Evolutionary conservation across 805 yeast species (phyloP).

Genomic region (Wickerhamomyces silvicola): DNA sequence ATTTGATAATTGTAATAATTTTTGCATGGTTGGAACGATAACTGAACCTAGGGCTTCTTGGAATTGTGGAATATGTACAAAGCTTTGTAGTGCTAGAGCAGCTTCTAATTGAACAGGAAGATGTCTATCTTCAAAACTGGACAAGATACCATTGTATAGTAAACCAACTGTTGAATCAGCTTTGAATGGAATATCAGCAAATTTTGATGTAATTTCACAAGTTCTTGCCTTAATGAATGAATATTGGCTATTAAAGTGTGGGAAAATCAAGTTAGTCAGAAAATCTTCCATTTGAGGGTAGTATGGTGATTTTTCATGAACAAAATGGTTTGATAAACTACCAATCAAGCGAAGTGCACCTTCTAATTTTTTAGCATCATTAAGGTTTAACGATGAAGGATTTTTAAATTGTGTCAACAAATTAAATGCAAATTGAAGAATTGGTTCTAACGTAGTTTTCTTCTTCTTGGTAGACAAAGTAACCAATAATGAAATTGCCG

Average conservation of each 20-base stretch:
- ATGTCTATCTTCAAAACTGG: slow-evolving; percentile 33
- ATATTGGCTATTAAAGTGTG: slow-evolving; percentile 55
- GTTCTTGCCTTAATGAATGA: slow-evolving; percentile 74
- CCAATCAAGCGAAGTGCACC: slow-evolving; percentile 78
- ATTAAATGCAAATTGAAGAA: slow-evolving; percentile 52
- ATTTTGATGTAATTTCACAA: slow-evolving; percentile 57
- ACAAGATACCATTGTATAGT: slow-evolving; percentile 41
- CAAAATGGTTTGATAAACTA: slow-evolving; percentile 54
- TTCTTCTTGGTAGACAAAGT: slow-evolving; percentile 68
- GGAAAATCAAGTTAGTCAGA: slow-evolving; percentile 56
- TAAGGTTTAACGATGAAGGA: slow-evolving; percentile 28
- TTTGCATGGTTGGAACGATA: slow-evolving; percentile 79
- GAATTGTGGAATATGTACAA: slow-evolving; percentile 57
- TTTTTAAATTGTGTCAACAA: slow-evolving; percentile 34
- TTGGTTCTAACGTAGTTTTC: slow-evolving; percentile 50
- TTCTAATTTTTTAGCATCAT: slow-evolving; percentile 62
- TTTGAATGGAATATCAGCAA: slow-evolving; percentile 53
- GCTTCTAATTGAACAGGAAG: slow-evolving; percentile 80
- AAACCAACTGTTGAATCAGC: slow-evolving; percentile 29
- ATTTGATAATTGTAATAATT: slow-evolving; percentile 64
- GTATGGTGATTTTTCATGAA: slow-evolving; percentile 50
- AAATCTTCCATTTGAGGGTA: slow-evolving; percentile 62
- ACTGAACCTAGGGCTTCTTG: slow-evolving; percentile 60
- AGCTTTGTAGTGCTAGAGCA: slow-evolving; percentile 79
- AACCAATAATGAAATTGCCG: slow-evolving; percentile 67